Percentiles rank a stretch among this genome's conserved stretches.
phyloP scores from a whole-genome alignment of 306 rosid genomes.

The Hippophae rhamnoides region DNA sequence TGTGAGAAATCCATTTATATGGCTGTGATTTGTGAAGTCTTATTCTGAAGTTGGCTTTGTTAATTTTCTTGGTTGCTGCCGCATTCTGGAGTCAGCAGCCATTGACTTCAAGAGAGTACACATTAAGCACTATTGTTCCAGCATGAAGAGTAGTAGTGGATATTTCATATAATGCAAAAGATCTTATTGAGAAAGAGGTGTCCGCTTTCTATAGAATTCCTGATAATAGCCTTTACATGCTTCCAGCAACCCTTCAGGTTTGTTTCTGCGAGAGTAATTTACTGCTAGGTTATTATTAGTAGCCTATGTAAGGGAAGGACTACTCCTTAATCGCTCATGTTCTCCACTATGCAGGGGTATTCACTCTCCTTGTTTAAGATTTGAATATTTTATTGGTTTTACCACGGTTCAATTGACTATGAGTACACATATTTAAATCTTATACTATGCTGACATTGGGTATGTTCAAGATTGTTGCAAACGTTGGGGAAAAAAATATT shows the following conservation, averaged over 20 bases:
- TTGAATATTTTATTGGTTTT: too few relatives aligned
- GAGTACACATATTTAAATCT: too few relatives aligned
- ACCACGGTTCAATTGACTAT: too few relatives aligned
- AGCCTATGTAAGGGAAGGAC: not conserved
- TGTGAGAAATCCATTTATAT: not conserved
- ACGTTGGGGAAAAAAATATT: too few relatives aligned
- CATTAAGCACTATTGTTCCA: slow-evolving; percentile 90
- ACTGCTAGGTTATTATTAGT: not conserved
- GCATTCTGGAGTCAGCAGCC: slow-evolving; percentile 97
- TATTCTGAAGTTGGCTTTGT: slow-evolving; percentile 11
- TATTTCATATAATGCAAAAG: slow-evolving; percentile 68
- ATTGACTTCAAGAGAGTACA: slow-evolving; percentile 78
- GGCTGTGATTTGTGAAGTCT: not conserved
- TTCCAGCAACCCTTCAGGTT: slow-evolving; percentile 97
- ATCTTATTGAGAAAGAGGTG: slow-evolving; percentile 82
- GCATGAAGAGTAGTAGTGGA: slow-evolving; percentile 61
- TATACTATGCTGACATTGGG: too few relatives aligned
- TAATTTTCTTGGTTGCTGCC: slow-evolving; percentile 68
- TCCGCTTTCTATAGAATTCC: slow-evolving; percentile 86
- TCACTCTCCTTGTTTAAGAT: not conserved
- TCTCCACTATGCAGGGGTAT: not conserved
- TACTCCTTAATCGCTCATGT: not conserved
- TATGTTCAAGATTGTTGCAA: too few relatives aligned
- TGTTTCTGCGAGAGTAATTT: slow-evolving; percentile 2
- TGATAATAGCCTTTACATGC: slow-evolving; percentile 91